Evolutionary conservation across 2,329 filamentous ascomycete species (phyloP).

Genomic region (Raffaelea ambrosiae): DNA sequence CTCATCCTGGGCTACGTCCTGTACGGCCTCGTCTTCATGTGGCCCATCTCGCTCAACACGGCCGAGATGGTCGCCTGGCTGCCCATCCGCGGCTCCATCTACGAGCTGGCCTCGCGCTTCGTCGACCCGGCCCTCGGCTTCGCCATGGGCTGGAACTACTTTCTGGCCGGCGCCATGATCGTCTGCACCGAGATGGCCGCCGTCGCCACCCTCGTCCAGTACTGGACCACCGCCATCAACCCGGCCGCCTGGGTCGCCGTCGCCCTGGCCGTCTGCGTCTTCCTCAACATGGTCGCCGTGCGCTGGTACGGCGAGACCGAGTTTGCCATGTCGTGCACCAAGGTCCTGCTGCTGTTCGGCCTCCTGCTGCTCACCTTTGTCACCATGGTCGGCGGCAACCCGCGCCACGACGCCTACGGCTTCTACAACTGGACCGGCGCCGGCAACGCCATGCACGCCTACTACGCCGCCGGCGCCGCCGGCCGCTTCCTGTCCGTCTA

Average conservation of each 20-base stretch:
- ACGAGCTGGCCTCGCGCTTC: constrained; percentile 56
- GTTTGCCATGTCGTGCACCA: constrained; percentile 32
- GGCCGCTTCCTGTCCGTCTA: constrained; percentile 16
- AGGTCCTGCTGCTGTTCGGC: no score
- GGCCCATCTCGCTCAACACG: constrained; percentile 53
- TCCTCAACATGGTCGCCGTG: constrained; percentile 19
- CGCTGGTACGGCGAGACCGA: constrained; percentile 29
- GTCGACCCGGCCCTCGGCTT: constrained; percentile 57
- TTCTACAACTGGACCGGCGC: no score
- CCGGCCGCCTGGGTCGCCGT: constrained; percentile 45
- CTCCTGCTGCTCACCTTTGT: no score
- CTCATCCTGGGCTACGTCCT: constrained; percentile 50
- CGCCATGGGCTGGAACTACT: constrained; percentile 34
- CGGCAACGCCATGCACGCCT: constrained; percentile 26
- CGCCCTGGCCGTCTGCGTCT: constrained; percentile 26
- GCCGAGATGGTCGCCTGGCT: constrained; percentile 57
- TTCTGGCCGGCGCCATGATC: constrained; percentile 28
- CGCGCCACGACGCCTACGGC: no score
- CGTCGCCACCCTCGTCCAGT: constrained; percentile 31
- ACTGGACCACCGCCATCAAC: constrained; percentile 35
- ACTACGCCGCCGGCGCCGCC: constrained; percentile 32
- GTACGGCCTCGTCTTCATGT: constrained; percentile 43
- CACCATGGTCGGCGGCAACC: no score
- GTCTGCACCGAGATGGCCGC: constrained; percentile 31
- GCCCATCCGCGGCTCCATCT: constrained; percentile 54